phyloP scores from a whole-genome alignment of 176 grass and related monocot genomes.

The Carex myosuroides region DNA sequence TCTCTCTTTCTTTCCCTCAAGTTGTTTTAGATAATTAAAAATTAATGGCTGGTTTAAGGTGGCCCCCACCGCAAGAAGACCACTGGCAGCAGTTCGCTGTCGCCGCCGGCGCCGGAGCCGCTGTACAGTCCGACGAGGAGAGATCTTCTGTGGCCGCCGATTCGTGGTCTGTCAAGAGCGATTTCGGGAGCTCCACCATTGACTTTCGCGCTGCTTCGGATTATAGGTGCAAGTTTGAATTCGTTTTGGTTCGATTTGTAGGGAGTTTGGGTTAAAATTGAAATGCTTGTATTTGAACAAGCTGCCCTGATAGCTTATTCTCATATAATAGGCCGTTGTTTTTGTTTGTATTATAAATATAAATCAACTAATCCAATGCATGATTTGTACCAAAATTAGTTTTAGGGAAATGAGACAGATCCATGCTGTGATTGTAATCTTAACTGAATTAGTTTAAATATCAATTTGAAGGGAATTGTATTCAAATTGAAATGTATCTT shows the following conservation, averaged over 20 bases:
- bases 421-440: not conserved
- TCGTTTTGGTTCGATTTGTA: not conserved
- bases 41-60: conserved; percentile 71
- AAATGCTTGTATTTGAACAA: not conserved
- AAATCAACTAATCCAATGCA: not conserved
- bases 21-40: not conserved
- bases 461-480: too few relatives aligned
- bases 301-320: not conserved
- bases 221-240: conserved; percentile 44
- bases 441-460: too few relatives aligned
- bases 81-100: conserved; percentile 37
- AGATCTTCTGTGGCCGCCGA: conserved; percentile 82
- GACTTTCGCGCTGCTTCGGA: conserved; percentile 44
- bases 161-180: conserved; percentile 96
- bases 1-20: not conserved
- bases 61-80: conserved; percentile 66
- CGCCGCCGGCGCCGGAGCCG: conserved; percentile 9
- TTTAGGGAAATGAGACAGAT: not conserved
- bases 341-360: not conserved
- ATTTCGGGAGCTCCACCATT: conserved; percentile 60
- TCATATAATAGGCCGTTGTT: not conserved
- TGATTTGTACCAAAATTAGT: not conserved
- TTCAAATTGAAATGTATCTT: too few relatives aligned
- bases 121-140: conserved; percentile 60
- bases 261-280: not conserved